Conservation (phyloP, 2,329 filamentous ascomycete species). For the Cadophora sp. region DNA sequence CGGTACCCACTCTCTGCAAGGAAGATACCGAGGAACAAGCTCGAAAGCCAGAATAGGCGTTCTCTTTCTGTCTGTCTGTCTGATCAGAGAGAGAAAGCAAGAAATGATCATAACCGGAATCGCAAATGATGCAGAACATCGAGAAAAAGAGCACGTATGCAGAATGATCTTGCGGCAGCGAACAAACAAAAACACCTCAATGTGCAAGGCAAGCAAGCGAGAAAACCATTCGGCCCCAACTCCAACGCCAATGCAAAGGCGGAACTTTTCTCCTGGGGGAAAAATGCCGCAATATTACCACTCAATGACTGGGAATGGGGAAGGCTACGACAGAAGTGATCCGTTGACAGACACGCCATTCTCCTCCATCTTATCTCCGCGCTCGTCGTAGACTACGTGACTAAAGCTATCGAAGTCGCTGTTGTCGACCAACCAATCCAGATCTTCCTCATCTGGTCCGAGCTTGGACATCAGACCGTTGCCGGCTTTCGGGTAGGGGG, state of each 20-base stretch:
- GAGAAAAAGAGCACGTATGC: neutral
- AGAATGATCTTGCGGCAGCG: neutral
- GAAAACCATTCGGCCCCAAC: neutral
- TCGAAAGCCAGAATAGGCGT: too few species aligned
- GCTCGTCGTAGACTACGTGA: constrained; percentile 43
- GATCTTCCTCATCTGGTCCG: constrained; percentile 62
- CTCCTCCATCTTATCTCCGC: constrained; percentile 38
- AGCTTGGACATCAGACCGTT: constrained; percentile 62
- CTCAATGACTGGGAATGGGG: neutral
- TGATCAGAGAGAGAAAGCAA: neutral
- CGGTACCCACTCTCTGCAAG: too few species aligned
- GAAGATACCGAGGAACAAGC: too few species aligned
- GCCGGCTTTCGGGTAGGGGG: constrained; percentile 68
- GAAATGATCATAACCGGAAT: neutral
- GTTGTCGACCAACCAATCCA: constrained; percentile 68
- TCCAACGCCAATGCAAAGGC: constrained; percentile 10
- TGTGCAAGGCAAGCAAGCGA: neutral
- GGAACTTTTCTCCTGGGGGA: neutral
- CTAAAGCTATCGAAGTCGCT: constrained; percentile 46
- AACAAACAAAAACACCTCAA: neutral
- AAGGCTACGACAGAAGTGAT: constrained; percentile 7
- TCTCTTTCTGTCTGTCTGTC: neutral
- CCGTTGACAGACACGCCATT: constrained; percentile 34
- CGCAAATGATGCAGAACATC: neutral
- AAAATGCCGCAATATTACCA: constrained; percentile 4